Evolutionary conservation across 768 basidiomycete genomes (phyloP).

Genomic region (Lentinula boryana): DNA sequence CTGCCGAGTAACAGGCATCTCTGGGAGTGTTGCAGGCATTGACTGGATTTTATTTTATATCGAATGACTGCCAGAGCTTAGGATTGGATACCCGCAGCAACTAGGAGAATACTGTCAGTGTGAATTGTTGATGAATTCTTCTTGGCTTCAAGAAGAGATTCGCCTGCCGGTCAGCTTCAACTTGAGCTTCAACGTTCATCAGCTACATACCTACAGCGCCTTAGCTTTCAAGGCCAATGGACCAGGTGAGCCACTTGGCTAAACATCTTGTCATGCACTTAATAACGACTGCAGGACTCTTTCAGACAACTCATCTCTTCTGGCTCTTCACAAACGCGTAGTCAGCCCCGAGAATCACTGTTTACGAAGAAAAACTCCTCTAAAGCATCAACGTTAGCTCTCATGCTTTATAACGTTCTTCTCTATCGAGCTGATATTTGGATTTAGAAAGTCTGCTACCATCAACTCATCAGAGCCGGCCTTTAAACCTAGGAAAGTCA

Average conservation of each 20-base stretch:
- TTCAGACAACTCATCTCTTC: constrained; percentile 44
- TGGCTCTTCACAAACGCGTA: constrained; percentile 15
- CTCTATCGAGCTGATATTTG: background rate
- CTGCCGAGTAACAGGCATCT: background rate
- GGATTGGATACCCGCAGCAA: too few species aligned
- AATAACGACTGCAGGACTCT: constrained; percentile 39
- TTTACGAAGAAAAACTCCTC: background rate
- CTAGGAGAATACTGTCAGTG: too few species aligned
- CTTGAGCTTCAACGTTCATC: background rate
- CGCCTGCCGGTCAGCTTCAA: background rate
- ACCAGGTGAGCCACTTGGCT: background rate
- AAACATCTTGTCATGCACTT: background rate
- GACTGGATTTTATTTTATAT: too few species aligned
- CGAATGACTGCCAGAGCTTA: too few species aligned
- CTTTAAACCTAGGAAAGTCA: constrained; percentile 81
- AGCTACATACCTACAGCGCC: background rate
- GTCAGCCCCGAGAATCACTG: constrained; percentile 16
- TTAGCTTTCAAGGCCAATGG: background rate
- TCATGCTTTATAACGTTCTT: background rate
- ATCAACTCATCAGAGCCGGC: constrained; percentile 49
- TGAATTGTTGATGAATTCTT: too few species aligned
- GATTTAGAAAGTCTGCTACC: constrained; percentile 17
- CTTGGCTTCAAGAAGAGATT: background rate
- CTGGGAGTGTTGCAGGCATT: too few species aligned
- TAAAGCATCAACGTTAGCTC: constrained; percentile 17